Evolutionary conservation across 495 filamentous ascomycete genomes (phyloP).

Genomic region (Neurospora sp.): DNA sequence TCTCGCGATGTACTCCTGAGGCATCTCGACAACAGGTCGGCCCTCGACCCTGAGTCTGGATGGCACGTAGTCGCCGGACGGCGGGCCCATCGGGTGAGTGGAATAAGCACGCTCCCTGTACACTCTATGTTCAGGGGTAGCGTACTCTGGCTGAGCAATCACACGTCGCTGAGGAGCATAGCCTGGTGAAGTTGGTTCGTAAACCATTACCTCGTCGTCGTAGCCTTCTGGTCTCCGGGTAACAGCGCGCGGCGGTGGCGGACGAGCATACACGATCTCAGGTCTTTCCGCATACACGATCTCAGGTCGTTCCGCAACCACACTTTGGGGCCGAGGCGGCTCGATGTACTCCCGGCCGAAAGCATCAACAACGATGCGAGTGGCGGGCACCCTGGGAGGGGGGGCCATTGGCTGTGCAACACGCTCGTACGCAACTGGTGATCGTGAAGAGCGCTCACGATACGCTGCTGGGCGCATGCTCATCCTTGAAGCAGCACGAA

Average conservation of each 20-base stretch:
- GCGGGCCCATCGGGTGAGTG: constrained; percentile 26
- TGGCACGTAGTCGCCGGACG: constrained; percentile 33
- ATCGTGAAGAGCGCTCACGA: constrained; percentile 45
- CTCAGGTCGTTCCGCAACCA: constrained; percentile 35
- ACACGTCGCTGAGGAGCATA: constrained; percentile 36
- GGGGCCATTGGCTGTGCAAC: constrained; percentile 36
- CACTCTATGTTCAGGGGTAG: constrained; percentile 28
- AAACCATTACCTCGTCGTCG: constrained; percentile 37
- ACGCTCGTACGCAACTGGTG: constrained; percentile 44
- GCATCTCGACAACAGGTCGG: constrained; percentile 23
- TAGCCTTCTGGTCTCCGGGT: constrained; percentile 40
- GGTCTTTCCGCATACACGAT: constrained; percentile 40
- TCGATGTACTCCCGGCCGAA: constrained; percentile 63
- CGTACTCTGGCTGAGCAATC: constrained; percentile 44
- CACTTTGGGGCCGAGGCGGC: constrained; percentile 34
- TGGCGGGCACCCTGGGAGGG: constrained; percentile 44
- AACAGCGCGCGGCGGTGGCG: constrained; percentile 33
- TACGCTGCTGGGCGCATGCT: constrained; percentile 35
- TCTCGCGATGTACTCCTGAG: constrained; percentile 45
- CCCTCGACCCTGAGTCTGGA: constrained; percentile 24
- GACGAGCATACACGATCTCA: constrained; percentile 37
- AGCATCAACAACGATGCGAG: constrained; percentile 58
- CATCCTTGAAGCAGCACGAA: constrained; percentile 25
- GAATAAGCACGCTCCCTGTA: constrained; percentile 45
- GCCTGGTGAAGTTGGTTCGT: constrained; percentile 28